A percentile compares a stretch with the other conserved stretches of the same genome.
phyloP scores from a whole-genome alignment of 208 protist genomes.

The Angomonas ambiguus region DNA sequence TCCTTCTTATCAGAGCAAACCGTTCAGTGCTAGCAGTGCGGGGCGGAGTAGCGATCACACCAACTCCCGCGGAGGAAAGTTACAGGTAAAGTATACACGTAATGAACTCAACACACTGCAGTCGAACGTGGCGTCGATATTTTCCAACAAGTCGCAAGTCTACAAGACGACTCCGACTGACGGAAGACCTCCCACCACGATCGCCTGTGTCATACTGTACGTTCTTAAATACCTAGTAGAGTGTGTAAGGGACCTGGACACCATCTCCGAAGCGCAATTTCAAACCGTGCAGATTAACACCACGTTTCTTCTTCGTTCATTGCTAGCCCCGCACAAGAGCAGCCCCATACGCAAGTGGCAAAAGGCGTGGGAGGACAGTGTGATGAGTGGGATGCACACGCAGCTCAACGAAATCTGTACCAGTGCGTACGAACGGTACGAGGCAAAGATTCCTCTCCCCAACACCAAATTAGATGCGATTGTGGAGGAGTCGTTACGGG shows the following conservation, averaged over 20 bases:
- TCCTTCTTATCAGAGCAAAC: constrained; percentile 5
- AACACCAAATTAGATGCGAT: constrained; percentile 52
- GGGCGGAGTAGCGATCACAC: constrained; percentile 23
- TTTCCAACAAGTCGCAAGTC: constrained; percentile 32
- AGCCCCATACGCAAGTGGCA: constrained; percentile 39
- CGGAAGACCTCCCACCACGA: constrained; percentile 23
- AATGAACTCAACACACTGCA: constrained; percentile 52
- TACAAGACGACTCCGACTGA: constrained; percentile 41
- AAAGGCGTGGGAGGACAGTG: constrained; percentile 41
- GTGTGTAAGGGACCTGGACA: constrained; percentile 32
- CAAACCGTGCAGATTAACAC: constrained; percentile 58
- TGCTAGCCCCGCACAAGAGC: constrained; percentile 44
- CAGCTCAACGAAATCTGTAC: constrained; percentile 71
- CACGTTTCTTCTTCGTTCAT: constrained; percentile 63
- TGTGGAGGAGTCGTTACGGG: constrained; percentile 23
- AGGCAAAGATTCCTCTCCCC: constrained; percentile 55
- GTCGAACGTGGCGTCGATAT: constrained; percentile 65
- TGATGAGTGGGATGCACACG: constrained; percentile 25
- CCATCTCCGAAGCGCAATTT: constrained; percentile 38
- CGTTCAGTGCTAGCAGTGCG: constrained; percentile 17
- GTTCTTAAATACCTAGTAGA: constrained; percentile 67
- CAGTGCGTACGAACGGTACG: constrained; percentile 70
- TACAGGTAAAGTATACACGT: constrained; percentile 37
- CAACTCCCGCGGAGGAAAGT: constrained; percentile 8
- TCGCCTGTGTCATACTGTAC: constrained; percentile 55